These are phyloP conservation scores for Eucalyptus shirleyi DNA, from an alignment of 345 rosid genomes.

Conservation along the genomic window DNA sequence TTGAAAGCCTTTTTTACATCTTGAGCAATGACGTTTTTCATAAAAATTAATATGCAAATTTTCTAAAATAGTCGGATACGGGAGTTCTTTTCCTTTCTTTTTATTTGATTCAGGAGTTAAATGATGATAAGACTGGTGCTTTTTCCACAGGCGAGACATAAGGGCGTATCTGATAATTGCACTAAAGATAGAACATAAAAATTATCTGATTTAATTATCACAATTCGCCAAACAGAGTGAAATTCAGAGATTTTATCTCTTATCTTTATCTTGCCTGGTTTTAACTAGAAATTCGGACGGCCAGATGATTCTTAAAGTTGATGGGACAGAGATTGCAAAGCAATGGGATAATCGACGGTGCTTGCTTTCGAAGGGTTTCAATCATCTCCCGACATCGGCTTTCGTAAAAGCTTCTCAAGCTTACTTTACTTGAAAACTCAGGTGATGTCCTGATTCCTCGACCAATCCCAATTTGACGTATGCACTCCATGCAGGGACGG, in stretches of 20 bases:
- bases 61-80: neutral
- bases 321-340: neutral
- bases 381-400: neutral
- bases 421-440: neutral
- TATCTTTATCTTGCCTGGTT: neutral
- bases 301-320: neutral
- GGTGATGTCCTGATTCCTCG: neutral
- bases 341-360: neutral
- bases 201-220: neutral
- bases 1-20: neutral
- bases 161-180: neutral
- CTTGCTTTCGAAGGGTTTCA: neutral
- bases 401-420: neutral
- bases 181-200: neutral
- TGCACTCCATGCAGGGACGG: neutral
- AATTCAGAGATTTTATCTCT: neutral
- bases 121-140: neutral
- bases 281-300: neutral
- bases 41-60: neutral
- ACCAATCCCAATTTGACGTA: neutral
- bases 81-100: neutral
- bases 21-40: neutral
- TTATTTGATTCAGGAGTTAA: neutral
- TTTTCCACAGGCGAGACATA: neutral
- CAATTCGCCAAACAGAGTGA: accelerated